A percentile compares a stretch with the other conserved stretches of the same genome.
phyloP scores from a whole-genome alignment of 2,329 filamentous ascomycete species.

The Botryotinia calthae region DNA sequence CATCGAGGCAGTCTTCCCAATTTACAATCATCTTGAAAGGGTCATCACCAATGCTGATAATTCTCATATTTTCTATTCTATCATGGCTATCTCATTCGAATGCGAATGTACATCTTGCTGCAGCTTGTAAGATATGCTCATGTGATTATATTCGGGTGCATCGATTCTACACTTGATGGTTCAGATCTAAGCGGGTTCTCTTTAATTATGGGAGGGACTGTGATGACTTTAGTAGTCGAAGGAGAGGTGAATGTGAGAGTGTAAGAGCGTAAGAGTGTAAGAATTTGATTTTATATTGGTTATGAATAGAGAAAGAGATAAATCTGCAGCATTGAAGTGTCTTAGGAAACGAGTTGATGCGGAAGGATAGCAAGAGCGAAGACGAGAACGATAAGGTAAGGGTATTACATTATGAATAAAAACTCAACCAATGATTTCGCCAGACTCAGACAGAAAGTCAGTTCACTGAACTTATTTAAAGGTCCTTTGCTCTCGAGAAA shows the following conservation, averaged over 20 bases:
- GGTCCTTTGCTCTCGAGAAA: not conserved
- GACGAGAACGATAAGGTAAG: not conserved
- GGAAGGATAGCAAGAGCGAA: not conserved
- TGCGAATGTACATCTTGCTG: not conserved
- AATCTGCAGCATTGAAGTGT: fast-evolving
- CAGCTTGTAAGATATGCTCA: not conserved
- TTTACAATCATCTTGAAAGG: not conserved
- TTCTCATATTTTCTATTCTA: not conserved
- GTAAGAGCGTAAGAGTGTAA: not conserved
- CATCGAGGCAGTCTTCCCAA: not conserved
- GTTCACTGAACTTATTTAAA: not conserved
- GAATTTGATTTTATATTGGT: no score
- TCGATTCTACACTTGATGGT: not conserved
- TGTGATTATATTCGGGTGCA: not conserved
- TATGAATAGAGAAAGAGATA: no score
- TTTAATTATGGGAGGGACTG: not conserved
- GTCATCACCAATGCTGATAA: fast-evolving
- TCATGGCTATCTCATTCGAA: not conserved
- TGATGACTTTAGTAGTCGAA: not conserved
- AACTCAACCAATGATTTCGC: not conserved
- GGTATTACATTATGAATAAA: not conserved
- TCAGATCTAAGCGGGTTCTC: not conserved
- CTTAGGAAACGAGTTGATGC: not conserved
- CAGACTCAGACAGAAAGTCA: no score
- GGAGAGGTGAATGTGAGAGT: not conserved